A percentile compares a stretch with the other conserved stretches of the same genome.
Evolutionary conservation across 2,329 filamentous ascomycete genomes (phyloP).

Genomic region (Arthroderma uncinatum): DNA sequence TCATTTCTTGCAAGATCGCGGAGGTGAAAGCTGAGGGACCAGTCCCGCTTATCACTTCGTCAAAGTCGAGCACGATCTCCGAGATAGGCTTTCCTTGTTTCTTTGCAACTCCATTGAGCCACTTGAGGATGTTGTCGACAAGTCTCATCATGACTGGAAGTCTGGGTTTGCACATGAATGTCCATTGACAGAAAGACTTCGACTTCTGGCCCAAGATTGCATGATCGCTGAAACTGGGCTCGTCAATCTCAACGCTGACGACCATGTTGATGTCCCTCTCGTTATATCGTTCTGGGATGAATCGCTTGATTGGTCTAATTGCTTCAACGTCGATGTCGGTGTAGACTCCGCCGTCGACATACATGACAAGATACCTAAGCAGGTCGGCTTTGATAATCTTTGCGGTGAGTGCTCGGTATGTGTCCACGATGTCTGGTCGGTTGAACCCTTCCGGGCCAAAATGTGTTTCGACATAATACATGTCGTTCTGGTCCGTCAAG

Average conservation of each 20-base stretch:
- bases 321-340: constrained; percentile 51
- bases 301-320: constrained; percentile 42
- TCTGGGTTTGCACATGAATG: constrained; percentile 57
- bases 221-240: constrained; percentile 53
- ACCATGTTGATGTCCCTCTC: constrained; percentile 59
- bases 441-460: constrained; percentile 56
- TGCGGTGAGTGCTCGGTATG: constrained; percentile 49
- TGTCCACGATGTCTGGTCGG: constrained; percentile 53
- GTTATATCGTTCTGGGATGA: constrained; percentile 53
- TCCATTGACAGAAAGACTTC: constrained; percentile 64
- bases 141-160: constrained; percentile 58
- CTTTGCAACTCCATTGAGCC: constrained; percentile 50
- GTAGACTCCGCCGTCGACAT: constrained; percentile 52
- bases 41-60: constrained; percentile 62
- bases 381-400: constrained; percentile 58
- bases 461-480: constrained; percentile 56
- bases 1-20: constrained; percentile 56
- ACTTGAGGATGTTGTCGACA: constrained; percentile 56
- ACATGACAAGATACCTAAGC: constrained; percentile 56
- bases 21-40: constrained; percentile 59
- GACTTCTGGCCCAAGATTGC: constrained; percentile 57
- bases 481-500: constrained; percentile 56
- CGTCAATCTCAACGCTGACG: constrained; percentile 59
- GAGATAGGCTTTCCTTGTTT: constrained; percentile 49
- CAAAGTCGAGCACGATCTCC: constrained; percentile 56